Evolutionary conservation across 176 grass and related monocot genomes (phyloP).

Genomic region (Bothriochloa decipiens): DNA sequence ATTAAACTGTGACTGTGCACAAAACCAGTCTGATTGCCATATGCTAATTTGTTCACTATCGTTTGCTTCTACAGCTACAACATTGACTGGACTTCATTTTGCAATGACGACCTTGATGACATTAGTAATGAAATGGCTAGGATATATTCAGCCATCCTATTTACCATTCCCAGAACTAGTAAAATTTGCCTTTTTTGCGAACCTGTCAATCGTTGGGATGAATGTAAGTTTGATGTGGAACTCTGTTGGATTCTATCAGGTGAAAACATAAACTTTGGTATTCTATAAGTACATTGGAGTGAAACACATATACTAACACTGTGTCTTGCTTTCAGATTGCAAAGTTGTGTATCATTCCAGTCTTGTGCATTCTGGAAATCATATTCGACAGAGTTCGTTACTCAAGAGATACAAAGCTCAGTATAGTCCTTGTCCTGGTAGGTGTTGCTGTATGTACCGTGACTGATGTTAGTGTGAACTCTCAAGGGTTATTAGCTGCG

Average conservation of each 20-base stretch:
- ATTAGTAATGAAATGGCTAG: constrained; percentile 54
- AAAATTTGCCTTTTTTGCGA: constrained; percentile 69
- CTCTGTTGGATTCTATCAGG: constrained; percentile 79
- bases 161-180: constrained; percentile 56
- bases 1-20: not conserved
- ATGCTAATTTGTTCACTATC: not conserved
- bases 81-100: constrained; percentile 70
- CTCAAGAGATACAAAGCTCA: constrained; percentile 70
- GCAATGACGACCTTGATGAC: constrained; percentile 66
- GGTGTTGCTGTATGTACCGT: constrained; percentile 72
- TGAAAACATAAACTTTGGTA: constrained; percentile 2
- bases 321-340: constrained; percentile 52
- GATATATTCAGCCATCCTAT: constrained; percentile 59
- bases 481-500: constrained; percentile 61
- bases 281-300: constrained; percentile 4
- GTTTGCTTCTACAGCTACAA: constrained; percentile 53
- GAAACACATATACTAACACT: not conserved
- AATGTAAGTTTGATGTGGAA: constrained; percentile 81
- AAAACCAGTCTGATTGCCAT: not conserved
- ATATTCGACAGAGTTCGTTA: constrained; percentile 70
- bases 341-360: constrained; percentile 75
- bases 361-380: constrained; percentile 65
- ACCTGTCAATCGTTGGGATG: constrained; percentile 69
- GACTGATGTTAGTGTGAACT: constrained; percentile 71
- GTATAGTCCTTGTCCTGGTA: constrained; percentile 69